Base-by-base conservation (phyloP, 768 basidiomycete genomes). In the Cytidiella melzeri region DNA sequence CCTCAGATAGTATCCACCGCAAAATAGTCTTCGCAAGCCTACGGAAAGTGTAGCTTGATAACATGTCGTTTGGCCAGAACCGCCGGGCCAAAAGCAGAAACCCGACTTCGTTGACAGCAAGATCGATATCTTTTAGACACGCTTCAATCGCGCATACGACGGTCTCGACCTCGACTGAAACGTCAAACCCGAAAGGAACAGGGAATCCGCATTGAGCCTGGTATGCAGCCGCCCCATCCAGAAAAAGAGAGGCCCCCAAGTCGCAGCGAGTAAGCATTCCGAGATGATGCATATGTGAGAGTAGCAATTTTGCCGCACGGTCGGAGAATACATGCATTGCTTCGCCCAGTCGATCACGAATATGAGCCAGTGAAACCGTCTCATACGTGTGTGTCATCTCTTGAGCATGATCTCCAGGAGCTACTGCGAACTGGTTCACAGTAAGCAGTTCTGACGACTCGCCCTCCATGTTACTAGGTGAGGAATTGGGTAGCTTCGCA, bases 1-100 rank as follows among this genome's bases (percentile, higher is more conserved):
- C 88, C 73, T 91, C 87, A 3, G 78, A 73, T 44, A 88, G 65
- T 37, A 91, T 79, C 90, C 90, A 92, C 15, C 65, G 66, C 5
- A 90, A 54, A 1, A 89, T 68, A 15, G 70, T 69, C 44, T 73
- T 71, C 7, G 80, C 72, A 24, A 92, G 69, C 41, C 87, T 70
- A 46, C 73, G 76, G 43, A 84, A 62, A 1, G 80, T 82, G 62
- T 89, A 88, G 28, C 83, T 79, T 12, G 89, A 84, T 37, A 80
- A 73, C 63, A 89, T 71, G 13, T 81, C 76, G 54, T 79, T 84
- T 0, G 89, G 88, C 82, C 83, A 89, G 53, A 87, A 78, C 57
- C 81, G 74, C 47, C 80, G 74, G 4, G 71, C 68, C n/a, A 92
- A 68, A 13, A 91, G 67, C 6, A 88, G 63, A 48, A 92, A 75